Evolutionary conservation across 2,329 filamentous ascomycete genomes (phyloP), one percentile per base, ranked within the genome.

Genomic region (Fusarium vanettenii): DNA sequence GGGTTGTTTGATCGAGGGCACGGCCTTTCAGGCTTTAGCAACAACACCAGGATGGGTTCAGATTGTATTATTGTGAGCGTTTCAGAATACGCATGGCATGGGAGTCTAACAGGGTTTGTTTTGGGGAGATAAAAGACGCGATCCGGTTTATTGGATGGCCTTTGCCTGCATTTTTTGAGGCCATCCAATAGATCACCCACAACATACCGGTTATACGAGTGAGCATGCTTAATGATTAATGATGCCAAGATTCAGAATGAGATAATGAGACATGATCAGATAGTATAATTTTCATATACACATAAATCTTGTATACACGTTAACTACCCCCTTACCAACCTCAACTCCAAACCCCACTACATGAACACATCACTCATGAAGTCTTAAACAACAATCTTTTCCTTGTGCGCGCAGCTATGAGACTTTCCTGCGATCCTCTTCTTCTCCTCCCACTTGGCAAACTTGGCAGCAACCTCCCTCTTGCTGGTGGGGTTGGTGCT

Each of bases 321-420:
- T 25, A 37, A 22, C 39, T 18, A 25, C 43, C 41, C 13, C n/a
- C 39, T 27, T 27, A 45, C 27, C 50, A 57, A 57, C 61, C 62
- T 25, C 50, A 66, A 66, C 64, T 52, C 56, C 52, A 39, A n/a
- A 13, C 41, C 22, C 29, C 18, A 31, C 27, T 48, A 20, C 59
- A 56, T 20, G 9, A 16, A 29, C 13, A 9, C 3, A 18, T 29
- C 27, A 22, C 16, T 13, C 25, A 8, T 7, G 27, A 37, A 11
- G 20, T 11, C 25, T 63, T 70, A 79, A 18, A 79, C 43, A 27
- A 78, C 72, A 64, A 66, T 73, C 43, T 79, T 75, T 20, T 75
- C 79, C 39, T 72, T 73, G 10, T 72, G 74, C 11, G 79, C 77
- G 39, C 81, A 82, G 50, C 74, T 80, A 22, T 80, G 79, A 31